phyloP scores from a whole-genome alignment of 1,284 basidiomycete genomes.

The Porodaedalea pini region DNA sequence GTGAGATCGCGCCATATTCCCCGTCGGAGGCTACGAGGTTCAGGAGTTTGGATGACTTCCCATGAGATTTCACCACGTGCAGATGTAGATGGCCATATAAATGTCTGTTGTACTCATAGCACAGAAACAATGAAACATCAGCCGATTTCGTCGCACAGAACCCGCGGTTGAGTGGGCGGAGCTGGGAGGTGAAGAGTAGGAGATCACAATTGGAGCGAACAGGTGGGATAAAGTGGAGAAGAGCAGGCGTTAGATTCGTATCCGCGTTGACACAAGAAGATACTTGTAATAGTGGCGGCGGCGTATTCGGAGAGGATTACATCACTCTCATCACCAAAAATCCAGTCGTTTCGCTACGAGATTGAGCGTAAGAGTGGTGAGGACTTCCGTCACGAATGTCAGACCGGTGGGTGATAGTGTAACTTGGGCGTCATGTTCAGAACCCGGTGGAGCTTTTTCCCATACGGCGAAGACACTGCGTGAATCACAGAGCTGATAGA shows the following conservation, averaged over 20 bases:
- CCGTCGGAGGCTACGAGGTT: not conserved
- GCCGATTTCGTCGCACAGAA: slow-evolving; percentile 2
- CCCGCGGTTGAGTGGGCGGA: not conserved
- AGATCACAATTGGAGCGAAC: slow-evolving; percentile 1
- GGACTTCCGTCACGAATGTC: slow-evolving; percentile 18
- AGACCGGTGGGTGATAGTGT: slow-evolving; percentile 14
- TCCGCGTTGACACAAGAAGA: not conserved
- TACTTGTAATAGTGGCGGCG: slow-evolving; percentile 2
- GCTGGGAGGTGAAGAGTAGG: not conserved
- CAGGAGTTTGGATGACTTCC: slow-evolving; percentile 7
- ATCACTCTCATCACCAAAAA: slow-evolving; percentile 15
- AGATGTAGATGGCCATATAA: slow-evolving; percentile 8
- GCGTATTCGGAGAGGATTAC: not conserved
- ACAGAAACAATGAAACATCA: slow-evolving; percentile 13
- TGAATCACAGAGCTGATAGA: slow-evolving; percentile 19
- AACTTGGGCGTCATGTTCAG: slow-evolving; percentile 19
- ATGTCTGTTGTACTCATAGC: slow-evolving; percentile 4
- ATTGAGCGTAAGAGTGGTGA: slow-evolving; percentile 21
- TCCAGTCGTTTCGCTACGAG: slow-evolving; percentile 16
- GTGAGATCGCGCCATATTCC: slow-evolving; percentile 3
- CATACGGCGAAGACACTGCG: slow-evolving; percentile 17
- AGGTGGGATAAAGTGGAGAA: slow-evolving; percentile 3
- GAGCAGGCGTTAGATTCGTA: not conserved
- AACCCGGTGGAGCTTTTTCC: slow-evolving; percentile 16
- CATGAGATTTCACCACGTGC: slow-evolving; percentile 13